Evolutionary conservation across 2,329 filamentous ascomycete species (phyloP).

Genomic region (Botryotinia narcissicola): DNA sequence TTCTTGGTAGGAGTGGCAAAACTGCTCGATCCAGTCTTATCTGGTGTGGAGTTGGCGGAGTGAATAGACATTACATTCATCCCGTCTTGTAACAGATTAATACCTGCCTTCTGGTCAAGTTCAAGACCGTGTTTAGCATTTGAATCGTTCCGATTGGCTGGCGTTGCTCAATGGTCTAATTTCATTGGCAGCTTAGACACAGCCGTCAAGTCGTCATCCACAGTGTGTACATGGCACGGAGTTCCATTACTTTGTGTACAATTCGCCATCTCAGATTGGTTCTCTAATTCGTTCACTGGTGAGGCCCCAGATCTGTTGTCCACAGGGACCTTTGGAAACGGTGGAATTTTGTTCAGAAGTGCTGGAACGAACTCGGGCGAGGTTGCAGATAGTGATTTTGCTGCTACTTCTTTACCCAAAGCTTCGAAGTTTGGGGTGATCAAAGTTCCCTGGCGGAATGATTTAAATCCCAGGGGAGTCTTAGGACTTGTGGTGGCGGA

Average conservation of each 20-base stretch:
- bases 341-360: not conserved
- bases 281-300: not conserved
- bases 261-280: not conserved
- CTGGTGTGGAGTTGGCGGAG: not conserved
- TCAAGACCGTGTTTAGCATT: not conserved
- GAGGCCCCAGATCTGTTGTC: not conserved
- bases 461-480: conserved; percentile 13
- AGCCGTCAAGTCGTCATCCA: not conserved
- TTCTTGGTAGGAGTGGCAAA: not conserved
- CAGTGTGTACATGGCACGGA: no score
- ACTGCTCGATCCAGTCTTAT: not conserved
- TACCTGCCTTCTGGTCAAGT: not conserved
- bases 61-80: not conserved
- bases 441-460: conserved; percentile 16
- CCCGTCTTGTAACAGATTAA: not conserved
- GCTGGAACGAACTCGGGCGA: conserved; percentile 19
- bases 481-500: not conserved
- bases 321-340: not conserved
- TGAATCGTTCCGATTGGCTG: not conserved
- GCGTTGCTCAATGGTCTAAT: not conserved
- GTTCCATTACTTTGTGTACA: not conserved
- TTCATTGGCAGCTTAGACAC: not conserved
- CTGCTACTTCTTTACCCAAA: not conserved
- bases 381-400: conserved; percentile 17
- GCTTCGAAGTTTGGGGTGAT: conserved; percentile 15